Conservation (phyloP, 2,329 filamentous ascomycete genomes). For the Lachnellula hyalina region DNA sequence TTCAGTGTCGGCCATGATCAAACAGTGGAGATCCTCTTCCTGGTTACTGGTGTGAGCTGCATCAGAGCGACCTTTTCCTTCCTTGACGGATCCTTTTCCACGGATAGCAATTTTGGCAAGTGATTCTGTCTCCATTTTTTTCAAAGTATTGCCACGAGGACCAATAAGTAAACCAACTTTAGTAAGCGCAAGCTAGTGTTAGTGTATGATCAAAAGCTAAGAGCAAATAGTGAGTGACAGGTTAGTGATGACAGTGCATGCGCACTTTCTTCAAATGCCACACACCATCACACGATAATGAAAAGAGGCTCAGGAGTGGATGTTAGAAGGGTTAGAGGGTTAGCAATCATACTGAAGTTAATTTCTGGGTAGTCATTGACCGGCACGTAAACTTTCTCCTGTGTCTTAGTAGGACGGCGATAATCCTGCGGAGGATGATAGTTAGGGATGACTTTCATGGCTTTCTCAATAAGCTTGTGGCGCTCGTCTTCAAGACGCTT, state of each 20-base stretch:
- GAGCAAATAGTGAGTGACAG: constrained; percentile 32
- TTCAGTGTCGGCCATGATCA: constrained; percentile 99
- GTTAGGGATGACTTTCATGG: constrained; percentile 99
- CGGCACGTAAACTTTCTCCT: constrained; percentile 99
- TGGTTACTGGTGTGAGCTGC: constrained; percentile 99
- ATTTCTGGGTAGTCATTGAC: constrained; percentile 99
- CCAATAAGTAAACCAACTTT: constrained; percentile 99
- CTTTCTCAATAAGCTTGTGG: constrained; percentile 97
- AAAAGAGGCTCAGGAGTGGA: constrained; percentile 36
- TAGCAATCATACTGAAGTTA: constrained; percentile 99
- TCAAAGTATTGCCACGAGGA: constrained; percentile 98
- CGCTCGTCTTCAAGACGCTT: constrained; percentile 98
- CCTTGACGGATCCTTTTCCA: constrained; percentile 98
- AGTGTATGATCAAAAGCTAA: constrained; percentile 51
- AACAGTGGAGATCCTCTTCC: constrained; percentile 96
- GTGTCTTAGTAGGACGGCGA: constrained; percentile 97
- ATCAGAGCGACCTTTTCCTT: constrained; percentile 98
- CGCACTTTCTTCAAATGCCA: constrained; percentile 27
- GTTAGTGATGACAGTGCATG: constrained; percentile 34
- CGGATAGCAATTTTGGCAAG: constrained; percentile 98
- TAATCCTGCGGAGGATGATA: constrained; percentile 99
- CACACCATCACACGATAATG: constrained; percentile 35
- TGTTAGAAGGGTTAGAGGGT: constrained; percentile 84
- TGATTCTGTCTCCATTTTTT: constrained; percentile 99
- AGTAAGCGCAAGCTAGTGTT: constrained; percentile 84